These are phyloP conservation scores for Coniochaeta prunicola DNA, from an alignment of 2,329 filamentous ascomycete genomes.

Conservation along the genomic window DNA sequence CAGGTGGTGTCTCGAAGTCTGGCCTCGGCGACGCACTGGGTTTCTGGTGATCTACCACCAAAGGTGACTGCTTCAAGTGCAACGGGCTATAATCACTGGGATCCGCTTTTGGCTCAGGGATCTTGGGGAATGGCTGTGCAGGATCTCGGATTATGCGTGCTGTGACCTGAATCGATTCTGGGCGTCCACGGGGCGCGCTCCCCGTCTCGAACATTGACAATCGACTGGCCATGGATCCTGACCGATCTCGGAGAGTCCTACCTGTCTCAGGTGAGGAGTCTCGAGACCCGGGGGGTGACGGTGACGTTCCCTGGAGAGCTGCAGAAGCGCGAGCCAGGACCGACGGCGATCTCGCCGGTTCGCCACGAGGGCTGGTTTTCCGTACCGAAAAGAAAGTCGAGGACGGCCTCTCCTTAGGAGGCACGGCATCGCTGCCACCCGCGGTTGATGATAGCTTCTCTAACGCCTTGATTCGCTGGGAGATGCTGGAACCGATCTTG, in stretches of 20 bases:
- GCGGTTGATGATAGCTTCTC: constrained; percentile 61
- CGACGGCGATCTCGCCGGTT: constrained; percentile 37
- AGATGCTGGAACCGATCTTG: constrained; percentile 84
- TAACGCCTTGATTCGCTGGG: constrained; percentile 87
- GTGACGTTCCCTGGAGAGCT: constrained; percentile 26
- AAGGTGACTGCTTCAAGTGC: constrained; percentile 51
- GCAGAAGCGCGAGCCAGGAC: constrained; percentile 36
- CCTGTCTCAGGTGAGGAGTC: constrained; percentile 40
- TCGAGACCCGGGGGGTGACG: constrained; percentile 29
- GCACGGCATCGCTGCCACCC: constrained; percentile 10
- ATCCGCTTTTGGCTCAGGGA: constrained; percentile 32
- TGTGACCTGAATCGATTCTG: constrained; percentile 82
- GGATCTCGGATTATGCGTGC: constrained; percentile 72
- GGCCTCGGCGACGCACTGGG: constrained; percentile 14
- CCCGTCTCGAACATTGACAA: constrained; percentile 48
- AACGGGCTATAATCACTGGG: constrained; percentile 36
- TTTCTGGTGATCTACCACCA: constrained; percentile 50
- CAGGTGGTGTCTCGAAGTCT: constrained; percentile 5
- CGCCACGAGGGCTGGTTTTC: constrained; percentile 28
- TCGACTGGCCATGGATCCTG: constrained; percentile 47
- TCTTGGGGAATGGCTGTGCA: constrained; percentile 30
- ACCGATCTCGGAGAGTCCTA: constrained; percentile 34
- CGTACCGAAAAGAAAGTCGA: constrained; percentile 55
- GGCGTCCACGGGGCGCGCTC: constrained; percentile 36
- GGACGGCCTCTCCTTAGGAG: constrained; percentile 32